phyloP scores from a whole-genome alignment of 371 early-diverging fungal genomes.

The Apophysomyces sp. region DNA sequence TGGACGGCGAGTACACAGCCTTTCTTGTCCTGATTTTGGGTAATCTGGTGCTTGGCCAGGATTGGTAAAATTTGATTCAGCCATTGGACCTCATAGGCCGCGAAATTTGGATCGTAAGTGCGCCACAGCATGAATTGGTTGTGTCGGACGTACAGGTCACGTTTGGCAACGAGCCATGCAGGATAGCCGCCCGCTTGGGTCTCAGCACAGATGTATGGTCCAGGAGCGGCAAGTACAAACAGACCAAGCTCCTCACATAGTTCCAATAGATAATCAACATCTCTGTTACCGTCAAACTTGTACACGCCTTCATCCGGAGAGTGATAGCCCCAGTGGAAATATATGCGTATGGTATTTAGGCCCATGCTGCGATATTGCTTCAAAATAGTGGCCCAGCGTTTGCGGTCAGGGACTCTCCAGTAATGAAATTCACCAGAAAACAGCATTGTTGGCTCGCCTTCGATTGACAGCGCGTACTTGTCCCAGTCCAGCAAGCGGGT shows the following conservation, averaged over 20 bases:
- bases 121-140: constrained; percentile 67
- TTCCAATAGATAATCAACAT: constrained; percentile 69
- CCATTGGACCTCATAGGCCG: constrained; percentile 73
- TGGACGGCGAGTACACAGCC: constrained; percentile 81
- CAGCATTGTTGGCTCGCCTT: constrained; percentile 63
- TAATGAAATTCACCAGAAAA: constrained; percentile 80
- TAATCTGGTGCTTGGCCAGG: constrained; percentile 78
- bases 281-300: constrained; percentile 75
- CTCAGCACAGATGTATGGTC: constrained; percentile 89
- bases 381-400: constrained; percentile 58
- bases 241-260: constrained; percentile 76
- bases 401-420: constrained; percentile 72
- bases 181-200: constrained; percentile 89
- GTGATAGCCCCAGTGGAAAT: constrained; percentile 92
- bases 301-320: constrained; percentile 77
- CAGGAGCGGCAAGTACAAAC: constrained; percentile 83
- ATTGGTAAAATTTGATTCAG: constrained; percentile 74
- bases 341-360: constrained; percentile 82
- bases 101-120: constrained; percentile 67
- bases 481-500: constrained; percentile 64
- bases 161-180: constrained; percentile 78
- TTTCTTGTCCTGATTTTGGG: constrained; percentile 34
- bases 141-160: constrained; percentile 75
- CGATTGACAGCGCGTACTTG: constrained; percentile 56
- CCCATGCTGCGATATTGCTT: constrained; percentile 73